These are phyloP conservation scores for Backusella mclennaniae DNA, from an alignment of 192 early-diverging fungal species.

Conservation along the genomic window DNA sequence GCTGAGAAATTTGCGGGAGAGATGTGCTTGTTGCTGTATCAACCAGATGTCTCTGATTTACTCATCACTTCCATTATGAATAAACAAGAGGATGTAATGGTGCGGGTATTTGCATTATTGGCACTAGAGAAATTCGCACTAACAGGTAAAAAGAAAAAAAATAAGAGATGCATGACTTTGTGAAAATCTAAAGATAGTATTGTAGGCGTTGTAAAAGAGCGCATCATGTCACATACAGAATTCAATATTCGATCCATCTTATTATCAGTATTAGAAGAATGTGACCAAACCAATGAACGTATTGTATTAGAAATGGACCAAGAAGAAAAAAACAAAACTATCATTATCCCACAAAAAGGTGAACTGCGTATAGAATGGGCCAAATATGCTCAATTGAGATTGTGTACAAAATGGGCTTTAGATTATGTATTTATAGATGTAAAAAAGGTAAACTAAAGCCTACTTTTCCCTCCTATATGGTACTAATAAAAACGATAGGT, in stretches of 20 bases:
- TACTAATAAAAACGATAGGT: background rate
- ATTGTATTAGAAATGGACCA: background rate
- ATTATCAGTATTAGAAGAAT: conserved; percentile 10
- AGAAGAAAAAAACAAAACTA: background rate
- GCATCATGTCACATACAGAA: conserved; percentile 9
- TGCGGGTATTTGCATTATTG: conserved; percentile 51
- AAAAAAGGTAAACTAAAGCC: conserved; percentile 8
- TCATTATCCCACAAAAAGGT: conserved; percentile 21
- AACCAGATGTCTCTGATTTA: conserved; percentile 44
- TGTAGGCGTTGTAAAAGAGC: conserved; percentile 15
- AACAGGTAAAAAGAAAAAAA: conserved; percentile 41
- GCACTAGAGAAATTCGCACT: conserved; percentile 58
- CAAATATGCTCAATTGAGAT: conserved; percentile 38
- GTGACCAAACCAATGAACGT: conserved; percentile 9
- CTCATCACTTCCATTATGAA: conserved; percentile 42
- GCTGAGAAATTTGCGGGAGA: conserved; percentile 56
- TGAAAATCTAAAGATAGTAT: background rate
- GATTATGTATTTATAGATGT: conserved; percentile 45
- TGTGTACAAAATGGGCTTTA: conserved; percentile 53
- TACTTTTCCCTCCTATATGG: background rate
- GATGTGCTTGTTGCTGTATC: conserved; percentile 46
- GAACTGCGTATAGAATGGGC: conserved; percentile 17
- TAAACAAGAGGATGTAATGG: conserved; percentile 36
- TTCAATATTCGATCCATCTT: conserved; percentile 9
- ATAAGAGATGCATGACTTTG: conserved; percentile 8